A percentile compares a stretch with the other conserved stretches of the same genome.
Conservation (phyloP, 2,329 filamentous ascomycete genomes). For the Xylaria hypoxylon region DNA sequence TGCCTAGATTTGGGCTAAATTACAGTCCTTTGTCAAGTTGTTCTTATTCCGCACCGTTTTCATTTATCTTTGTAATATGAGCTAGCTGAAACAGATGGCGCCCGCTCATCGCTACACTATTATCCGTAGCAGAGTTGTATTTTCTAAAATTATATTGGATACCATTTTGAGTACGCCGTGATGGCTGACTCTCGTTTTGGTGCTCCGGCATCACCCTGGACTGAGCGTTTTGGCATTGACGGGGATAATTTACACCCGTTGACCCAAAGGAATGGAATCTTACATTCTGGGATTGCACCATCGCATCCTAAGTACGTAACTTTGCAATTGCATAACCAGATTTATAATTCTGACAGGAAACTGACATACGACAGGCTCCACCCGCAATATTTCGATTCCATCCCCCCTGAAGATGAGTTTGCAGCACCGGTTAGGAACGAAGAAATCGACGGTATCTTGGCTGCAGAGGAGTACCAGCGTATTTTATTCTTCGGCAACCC, state of each 20-base stretch:
- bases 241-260: background rate
- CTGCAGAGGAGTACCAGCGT: slow-evolving; percentile 9
- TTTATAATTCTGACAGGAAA: no score
- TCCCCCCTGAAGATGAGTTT: background rate
- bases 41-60: background rate
- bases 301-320: background rate
- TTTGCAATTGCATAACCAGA: no score
- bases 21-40: background rate
- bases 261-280: background rate
- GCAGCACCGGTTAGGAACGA: background rate
- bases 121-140: no score
- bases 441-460: slow-evolving; percentile 5
- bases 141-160: no score
- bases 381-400: slow-evolving; percentile 2
- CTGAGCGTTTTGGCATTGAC: background rate
- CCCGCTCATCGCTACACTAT: background rate
- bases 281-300: slow-evolving; percentile 12
- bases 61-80: background rate
- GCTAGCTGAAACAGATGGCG: background rate
- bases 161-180: no score
- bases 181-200: slow-evolving; percentile 3
- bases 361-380: slow-evolving; percentile 2
- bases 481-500: no score
- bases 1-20: no score
- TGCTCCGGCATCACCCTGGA: slow-evolving; percentile 11